Conservation (phyloP, 768 basidiomycete genomes). For the Chalciporus pseudorubinellus region DNA sequence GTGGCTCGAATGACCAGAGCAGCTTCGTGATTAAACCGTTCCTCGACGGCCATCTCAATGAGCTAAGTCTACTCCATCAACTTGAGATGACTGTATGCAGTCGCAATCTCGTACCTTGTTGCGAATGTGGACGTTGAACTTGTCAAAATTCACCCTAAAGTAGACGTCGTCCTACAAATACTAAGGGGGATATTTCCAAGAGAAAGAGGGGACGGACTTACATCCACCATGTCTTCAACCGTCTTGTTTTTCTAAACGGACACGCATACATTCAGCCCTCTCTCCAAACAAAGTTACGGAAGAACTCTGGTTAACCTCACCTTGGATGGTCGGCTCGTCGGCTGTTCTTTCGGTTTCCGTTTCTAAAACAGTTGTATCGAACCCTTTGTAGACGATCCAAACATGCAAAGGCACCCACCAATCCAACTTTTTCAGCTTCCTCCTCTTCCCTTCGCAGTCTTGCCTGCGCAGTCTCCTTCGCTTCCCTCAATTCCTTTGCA, state of each 20-base stretch:
- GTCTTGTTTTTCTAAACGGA: conserved; percentile 42
- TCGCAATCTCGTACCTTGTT: conserved; percentile 59
- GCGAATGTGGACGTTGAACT: conserved; percentile 82
- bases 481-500: conserved; percentile 72
- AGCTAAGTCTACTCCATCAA: conserved; percentile 47
- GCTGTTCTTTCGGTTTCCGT: conserved; percentile 51
- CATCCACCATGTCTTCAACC: conserved; percentile 61
- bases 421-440: conserved; percentile 67
- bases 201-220: conserved; percentile 36
- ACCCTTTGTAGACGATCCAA: background rate
- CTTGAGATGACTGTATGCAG: background rate
- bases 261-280: conserved; percentile 24
- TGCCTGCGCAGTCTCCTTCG: conserved; percentile 62
- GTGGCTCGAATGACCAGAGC: conserved; percentile 69
- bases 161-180: conserved; percentile 59
- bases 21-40: conserved; percentile 77
- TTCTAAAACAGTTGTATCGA: conserved; percentile 48
- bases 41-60: conserved; percentile 69
- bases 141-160: conserved; percentile 87
- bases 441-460: conserved; percentile 68
- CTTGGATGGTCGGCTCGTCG: conserved; percentile 49
- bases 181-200: background rate
- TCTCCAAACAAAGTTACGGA: no score
- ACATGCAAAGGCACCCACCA: conserved; percentile 47
- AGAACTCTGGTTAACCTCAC: conserved; percentile 30